Percentiles rank a stretch among this genome's conserved stretches.
Evolutionary conservation across 139 green algal genomes (phyloP).

Genomic region (Desmodesmus armatus): DNA sequence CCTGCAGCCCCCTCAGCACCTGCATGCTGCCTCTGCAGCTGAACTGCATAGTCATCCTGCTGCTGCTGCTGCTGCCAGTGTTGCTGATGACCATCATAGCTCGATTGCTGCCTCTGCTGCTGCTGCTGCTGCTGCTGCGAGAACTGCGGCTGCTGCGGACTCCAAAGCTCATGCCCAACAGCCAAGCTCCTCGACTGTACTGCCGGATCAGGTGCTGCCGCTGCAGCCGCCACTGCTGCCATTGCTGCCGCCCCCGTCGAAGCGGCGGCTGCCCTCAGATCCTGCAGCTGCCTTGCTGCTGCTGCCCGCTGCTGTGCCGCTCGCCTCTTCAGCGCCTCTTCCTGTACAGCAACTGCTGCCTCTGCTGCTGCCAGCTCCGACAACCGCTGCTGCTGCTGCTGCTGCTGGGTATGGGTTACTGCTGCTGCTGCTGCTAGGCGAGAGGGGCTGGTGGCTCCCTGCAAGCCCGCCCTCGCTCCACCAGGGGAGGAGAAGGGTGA

Average conservation of each 20-base stretch:
- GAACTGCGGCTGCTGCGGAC: not conserved
- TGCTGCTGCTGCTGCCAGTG: not conserved
- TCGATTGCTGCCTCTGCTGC: conserved; percentile 7
- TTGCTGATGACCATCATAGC: not conserved
- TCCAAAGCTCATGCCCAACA: not conserved
- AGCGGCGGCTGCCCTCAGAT: not conserved
- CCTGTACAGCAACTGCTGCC: too few species aligned
- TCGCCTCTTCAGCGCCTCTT: not conserved
- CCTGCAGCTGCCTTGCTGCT: not conserved
- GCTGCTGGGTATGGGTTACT: too few species aligned
- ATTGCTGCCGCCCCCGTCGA: not conserved
- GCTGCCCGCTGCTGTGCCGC: not conserved
- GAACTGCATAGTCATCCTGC: not conserved
- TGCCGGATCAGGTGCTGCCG: not conserved
- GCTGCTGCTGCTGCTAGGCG: too few species aligned
- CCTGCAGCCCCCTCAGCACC: not conserved
- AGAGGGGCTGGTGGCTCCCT: too few species aligned
- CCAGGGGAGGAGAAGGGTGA: too few species aligned
- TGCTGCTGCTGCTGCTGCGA: not conserved
- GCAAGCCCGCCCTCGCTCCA: too few species aligned
- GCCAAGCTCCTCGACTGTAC: not conserved
- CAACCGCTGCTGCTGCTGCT: too few species aligned
- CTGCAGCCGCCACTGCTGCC: not conserved
- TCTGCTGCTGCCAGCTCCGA: too few species aligned
- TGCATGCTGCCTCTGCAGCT: not conserved